Conservation (phyloP, 306 rosid genomes). For the Quercus suber region DNA sequence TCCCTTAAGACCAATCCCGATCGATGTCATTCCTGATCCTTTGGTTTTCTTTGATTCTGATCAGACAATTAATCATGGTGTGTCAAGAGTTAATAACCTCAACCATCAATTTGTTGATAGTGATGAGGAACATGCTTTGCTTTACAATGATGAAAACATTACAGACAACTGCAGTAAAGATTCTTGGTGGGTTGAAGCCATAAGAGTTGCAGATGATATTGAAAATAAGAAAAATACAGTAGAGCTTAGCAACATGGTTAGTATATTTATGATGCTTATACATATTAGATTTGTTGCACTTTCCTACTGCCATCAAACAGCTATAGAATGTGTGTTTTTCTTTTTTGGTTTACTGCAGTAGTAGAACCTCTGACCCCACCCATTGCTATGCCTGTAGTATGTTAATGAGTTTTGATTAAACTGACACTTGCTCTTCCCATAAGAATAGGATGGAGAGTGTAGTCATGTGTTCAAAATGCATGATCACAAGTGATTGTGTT, state of each 20-base stretch:
- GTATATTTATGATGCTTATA: constrained; percentile 12
- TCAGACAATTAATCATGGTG: constrained; percentile 34
- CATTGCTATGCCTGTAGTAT: background rate
- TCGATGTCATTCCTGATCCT: constrained; percentile 39
- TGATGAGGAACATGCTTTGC: constrained; percentile 17
- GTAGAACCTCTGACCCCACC: background rate
- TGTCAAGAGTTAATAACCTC: constrained; percentile 17
- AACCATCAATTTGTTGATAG: constrained; percentile 19
- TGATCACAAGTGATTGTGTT: no score
- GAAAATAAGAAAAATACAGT: constrained; percentile 48
- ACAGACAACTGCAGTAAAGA: constrained; percentile 36
- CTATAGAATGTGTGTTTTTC: background rate
- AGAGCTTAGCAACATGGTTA: constrained; percentile 38
- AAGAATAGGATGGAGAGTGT: no score
- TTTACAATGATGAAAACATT: constrained; percentile 24
- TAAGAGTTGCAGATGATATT: constrained; percentile 56
- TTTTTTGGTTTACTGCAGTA: background rate
- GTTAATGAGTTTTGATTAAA: background rate
- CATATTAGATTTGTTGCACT: background rate
- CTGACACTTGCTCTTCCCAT: background rate
- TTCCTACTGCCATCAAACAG: no score
- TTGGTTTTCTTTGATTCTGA: constrained; percentile 31
- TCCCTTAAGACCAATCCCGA: constrained; percentile 63
- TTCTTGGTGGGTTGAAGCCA: constrained; percentile 86
- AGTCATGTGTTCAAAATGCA: no score